phyloP scores from a whole-genome alignment of 2,329 filamentous ascomycete genomes.

The Graphiopsis chlorocephala region DNA sequence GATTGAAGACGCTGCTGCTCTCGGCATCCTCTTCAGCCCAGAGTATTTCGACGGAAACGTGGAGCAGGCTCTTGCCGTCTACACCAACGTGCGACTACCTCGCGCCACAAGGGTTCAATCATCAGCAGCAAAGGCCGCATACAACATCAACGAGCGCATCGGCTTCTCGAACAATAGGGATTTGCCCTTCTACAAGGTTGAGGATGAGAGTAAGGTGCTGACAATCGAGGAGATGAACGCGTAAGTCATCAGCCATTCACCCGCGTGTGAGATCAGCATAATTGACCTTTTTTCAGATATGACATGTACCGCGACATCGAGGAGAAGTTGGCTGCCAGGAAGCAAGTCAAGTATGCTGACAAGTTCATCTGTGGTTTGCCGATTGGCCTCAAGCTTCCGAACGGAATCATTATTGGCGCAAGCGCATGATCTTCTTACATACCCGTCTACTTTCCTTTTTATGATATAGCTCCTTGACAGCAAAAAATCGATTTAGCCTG shows the following conservation, averaged over 20 bases:
- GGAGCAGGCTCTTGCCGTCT: conserved; percentile 33
- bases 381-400: conserved; percentile 3
- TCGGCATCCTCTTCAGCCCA: conserved; percentile 60
- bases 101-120: conserved; percentile 40
- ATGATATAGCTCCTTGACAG: neutral
- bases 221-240: conserved; percentile 70
- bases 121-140: conserved; percentile 33
- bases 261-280: neutral
- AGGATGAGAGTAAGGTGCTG: conserved; percentile 59
- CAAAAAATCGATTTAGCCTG: neutral
- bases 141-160: conserved; percentile 40
- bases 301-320: conserved; percentile 59
- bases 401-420: conserved; percentile 9
- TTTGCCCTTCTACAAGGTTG: conserved; percentile 58
- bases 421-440: conserved; percentile 6
- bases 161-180: conserved; percentile 62
- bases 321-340: conserved; percentile 35
- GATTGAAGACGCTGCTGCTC: conserved; percentile 62
- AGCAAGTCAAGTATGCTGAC: conserved; percentile 28
- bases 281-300: conserved; percentile 42
- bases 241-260: conserved; percentile 42
- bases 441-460: neutral
- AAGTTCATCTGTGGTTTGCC: conserved; percentile 12
- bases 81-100: conserved; percentile 37
- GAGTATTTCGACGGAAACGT: conserved; percentile 42